A percentile compares a stretch with the other conserved stretches of the same genome.
Evolutionary conservation across 306 rosid species (phyloP).

Genomic region (Amphicarpaea edgeworthii): DNA sequence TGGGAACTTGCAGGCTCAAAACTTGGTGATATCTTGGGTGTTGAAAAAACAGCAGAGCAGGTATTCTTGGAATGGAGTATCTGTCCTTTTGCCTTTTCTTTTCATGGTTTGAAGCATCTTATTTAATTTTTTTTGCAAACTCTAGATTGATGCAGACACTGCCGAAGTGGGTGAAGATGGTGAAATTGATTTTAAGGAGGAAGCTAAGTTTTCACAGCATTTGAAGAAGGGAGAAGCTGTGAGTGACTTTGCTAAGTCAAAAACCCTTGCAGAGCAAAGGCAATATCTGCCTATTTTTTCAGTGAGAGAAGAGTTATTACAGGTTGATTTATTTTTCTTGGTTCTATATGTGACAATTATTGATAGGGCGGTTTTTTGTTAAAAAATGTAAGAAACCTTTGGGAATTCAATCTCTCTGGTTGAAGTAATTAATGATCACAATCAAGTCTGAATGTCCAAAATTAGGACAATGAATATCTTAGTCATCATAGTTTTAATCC

Average conservation of each 20-base stretch:
- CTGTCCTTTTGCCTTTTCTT: constrained; percentile 43
- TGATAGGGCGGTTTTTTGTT: constrained; percentile 21
- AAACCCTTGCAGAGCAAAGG: constrained; percentile 86
- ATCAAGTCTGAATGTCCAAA: constrained; percentile 14
- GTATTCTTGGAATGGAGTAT: constrained; percentile 52
- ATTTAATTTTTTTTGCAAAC: constrained; percentile 13
- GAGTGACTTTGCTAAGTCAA: constrained; percentile 94
- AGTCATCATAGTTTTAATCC: background rate
- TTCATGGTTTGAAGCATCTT: constrained; percentile 29
- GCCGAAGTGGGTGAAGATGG: constrained; percentile 91
- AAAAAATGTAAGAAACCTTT: constrained; percentile 21
- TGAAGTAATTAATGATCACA: constrained; percentile 20
- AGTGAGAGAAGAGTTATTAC: constrained; percentile 90
- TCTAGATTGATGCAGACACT: constrained; percentile 95
- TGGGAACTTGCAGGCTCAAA: constrained; percentile 99
- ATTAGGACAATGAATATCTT: constrained; percentile 30
- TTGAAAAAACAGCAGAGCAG: constrained; percentile 96
- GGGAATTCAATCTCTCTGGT: background rate
- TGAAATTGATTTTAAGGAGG: constrained; percentile 96
- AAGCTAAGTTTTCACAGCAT: constrained; percentile 97
- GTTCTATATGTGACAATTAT: constrained; percentile 5
- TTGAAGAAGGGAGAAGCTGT: constrained; percentile 94
- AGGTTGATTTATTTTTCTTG: constrained; percentile 60
- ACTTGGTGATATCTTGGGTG: constrained; percentile 96
- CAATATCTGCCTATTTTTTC: constrained; percentile 96